Conservation (phyloP, 306 rosid species). For the Betula pendula region DNA sequence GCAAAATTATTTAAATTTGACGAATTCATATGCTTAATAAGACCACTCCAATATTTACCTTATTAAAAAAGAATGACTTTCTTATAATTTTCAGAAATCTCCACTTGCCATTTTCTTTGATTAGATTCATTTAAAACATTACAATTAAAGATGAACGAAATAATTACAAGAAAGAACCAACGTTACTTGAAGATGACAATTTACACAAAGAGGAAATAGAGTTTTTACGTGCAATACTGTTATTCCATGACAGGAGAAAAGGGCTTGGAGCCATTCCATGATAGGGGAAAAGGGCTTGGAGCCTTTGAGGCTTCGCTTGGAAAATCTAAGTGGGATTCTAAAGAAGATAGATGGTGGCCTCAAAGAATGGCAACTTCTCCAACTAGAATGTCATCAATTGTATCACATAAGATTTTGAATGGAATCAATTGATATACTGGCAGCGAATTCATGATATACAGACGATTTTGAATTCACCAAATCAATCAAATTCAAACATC, state of each 20-base stretch:
- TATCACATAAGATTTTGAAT: too few species aligned
- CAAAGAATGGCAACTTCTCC: constrained; percentile 30
- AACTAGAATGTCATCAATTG: too few species aligned
- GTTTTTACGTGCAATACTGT: constrained; percentile 81
- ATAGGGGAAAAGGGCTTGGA: constrained; percentile 55
- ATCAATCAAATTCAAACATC: too few species aligned
- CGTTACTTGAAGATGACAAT: background rate
- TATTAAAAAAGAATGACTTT: background rate
- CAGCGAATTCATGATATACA: too few species aligned
- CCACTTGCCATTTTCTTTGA: background rate
- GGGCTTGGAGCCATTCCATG: constrained; percentile 99
- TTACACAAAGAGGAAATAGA: background rate
- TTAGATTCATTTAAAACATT: background rate
- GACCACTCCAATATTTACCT: too few species aligned
- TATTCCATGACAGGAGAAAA: too few species aligned
- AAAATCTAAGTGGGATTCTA: constrained; percentile 33
- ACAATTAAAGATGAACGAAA: background rate
- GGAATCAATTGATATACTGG: too few species aligned
- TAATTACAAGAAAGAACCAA: background rate
- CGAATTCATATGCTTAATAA: too few species aligned
- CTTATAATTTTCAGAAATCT: too few species aligned
- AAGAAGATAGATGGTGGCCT: constrained; percentile 42
- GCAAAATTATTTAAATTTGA: too few species aligned
- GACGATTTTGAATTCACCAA: too few species aligned
- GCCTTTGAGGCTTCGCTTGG: constrained; percentile 38